Percentiles rank a stretch among this genome's conserved stretches.
Conservation (phyloP, 2,329 filamentous ascomycete species). For the Exophiala alcalophila region DNA sequence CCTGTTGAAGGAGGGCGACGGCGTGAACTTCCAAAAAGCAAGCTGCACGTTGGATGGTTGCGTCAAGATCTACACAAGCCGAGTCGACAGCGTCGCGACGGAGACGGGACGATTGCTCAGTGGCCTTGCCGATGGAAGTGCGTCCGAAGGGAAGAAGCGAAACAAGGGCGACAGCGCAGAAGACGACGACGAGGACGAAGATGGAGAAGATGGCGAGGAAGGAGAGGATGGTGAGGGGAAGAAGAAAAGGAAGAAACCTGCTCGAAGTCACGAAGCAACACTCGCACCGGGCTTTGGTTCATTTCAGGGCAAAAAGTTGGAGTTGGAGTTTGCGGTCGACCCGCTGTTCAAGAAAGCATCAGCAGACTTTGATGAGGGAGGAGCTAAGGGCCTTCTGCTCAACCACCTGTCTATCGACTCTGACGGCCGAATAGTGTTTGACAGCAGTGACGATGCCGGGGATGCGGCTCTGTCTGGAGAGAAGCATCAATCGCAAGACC, state of each 20-base stretch:
- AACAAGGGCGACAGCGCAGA: conserved; percentile 65
- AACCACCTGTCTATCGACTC: conserved; percentile 97
- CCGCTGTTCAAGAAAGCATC: conserved; percentile 99
- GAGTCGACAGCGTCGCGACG: conserved; percentile 96
- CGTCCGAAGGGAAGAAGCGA: conserved; percentile 64
- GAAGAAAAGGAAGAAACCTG: conserved; percentile 69
- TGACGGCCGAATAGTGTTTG: conserved; percentile 91
- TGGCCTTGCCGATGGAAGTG: conserved; percentile 74
- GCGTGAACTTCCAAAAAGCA: conserved; percentile 97
- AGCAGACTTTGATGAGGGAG: conserved; percentile 96
- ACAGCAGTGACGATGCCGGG: conserved; percentile 84
- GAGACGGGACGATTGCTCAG: conserved; percentile 94
- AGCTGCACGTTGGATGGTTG: conserved; percentile 97
- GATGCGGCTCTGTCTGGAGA: conserved; percentile 46
- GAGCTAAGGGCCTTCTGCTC: conserved; percentile 87
- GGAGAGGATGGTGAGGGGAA: conserved; percentile 50
- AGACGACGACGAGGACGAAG: conserved; percentile 58
- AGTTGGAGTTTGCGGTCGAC: conserved; percentile 93
- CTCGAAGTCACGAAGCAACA: conserved; percentile 87
- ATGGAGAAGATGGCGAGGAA: conserved; percentile 54
- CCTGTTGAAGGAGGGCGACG: conserved; percentile 88
- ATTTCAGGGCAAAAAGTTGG: conserved; percentile 93
- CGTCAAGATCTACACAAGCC: conserved; percentile 98
- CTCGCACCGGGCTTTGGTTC: conserved; percentile 83
- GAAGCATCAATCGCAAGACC: conserved; percentile 32